A percentile compares a stretch with the other conserved stretches of the same genome.
phyloP scores from a whole-genome alignment of 495 filamentous ascomycete genomes.

The Aspergillus nanangensis region DNA sequence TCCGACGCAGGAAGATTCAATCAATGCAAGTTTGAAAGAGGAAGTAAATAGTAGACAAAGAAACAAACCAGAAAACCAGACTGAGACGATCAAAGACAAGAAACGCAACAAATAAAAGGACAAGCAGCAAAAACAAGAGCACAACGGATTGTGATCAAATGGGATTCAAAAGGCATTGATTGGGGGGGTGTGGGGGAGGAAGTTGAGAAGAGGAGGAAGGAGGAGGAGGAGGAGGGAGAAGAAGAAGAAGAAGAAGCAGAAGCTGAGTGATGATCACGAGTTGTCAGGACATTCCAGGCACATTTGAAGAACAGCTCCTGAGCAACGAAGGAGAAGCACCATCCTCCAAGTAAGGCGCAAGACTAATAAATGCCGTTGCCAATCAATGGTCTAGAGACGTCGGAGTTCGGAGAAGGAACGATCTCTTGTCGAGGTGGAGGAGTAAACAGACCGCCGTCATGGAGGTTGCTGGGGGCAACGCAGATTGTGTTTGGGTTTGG shows the following conservation, averaged over 20 bases:
- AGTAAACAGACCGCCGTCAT: slow-evolving; percentile 36
- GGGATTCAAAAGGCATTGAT: too few relatives aligned
- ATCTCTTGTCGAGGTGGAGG: slow-evolving; percentile 25
- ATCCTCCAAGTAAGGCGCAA: too few relatives aligned
- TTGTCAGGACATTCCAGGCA: slow-evolving; percentile 21
- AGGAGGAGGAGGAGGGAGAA: too few relatives aligned
- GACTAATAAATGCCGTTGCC: too few relatives aligned
- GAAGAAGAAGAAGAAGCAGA: too few relatives aligned
- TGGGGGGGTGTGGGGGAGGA: too few relatives aligned
- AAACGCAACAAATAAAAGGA: slow-evolving; percentile 13
- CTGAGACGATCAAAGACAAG: slow-evolving; percentile 16
- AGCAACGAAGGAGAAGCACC: slow-evolving; percentile 16
- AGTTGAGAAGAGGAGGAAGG: too few relatives aligned
- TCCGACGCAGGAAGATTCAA: not conserved
- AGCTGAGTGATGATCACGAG: too few relatives aligned
- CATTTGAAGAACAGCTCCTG: too few relatives aligned
- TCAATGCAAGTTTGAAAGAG: slow-evolving; percentile 1
- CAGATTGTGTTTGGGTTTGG: not conserved
- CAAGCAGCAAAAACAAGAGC: slow-evolving; percentile 1
- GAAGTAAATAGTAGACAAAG: slow-evolving; percentile 16
- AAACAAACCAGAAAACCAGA: slow-evolving; percentile 18
- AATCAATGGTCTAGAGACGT: too few relatives aligned
- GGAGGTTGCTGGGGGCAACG: slow-evolving; percentile 40
- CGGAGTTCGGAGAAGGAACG: slow-evolving; percentile 23
- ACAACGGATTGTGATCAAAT: slow-evolving; percentile 4